Evolutionary conservation across 805 yeast species (phyloP).

Genomic region (Suhomyces canberraensis): DNA sequence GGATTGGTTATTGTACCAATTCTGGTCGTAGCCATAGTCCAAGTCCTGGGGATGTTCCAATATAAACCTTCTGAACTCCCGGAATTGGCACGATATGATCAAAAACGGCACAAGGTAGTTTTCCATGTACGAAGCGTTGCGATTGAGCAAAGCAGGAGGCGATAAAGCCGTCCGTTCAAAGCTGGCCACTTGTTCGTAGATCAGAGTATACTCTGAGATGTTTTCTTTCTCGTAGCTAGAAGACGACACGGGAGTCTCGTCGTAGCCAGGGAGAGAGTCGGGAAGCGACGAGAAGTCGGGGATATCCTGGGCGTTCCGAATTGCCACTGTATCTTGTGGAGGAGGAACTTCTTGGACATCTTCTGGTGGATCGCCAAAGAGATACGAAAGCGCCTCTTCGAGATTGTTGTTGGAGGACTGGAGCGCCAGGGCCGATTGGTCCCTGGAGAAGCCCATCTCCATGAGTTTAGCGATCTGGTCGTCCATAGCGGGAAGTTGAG

Average conservation of each 20-base stretch:
- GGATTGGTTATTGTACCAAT: constrained; percentile 17
- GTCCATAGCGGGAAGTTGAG: constrained; percentile 1
- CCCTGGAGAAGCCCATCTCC: constrained; percentile 40
- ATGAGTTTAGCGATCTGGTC: constrained; percentile 17
- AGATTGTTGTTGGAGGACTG: constrained; percentile 25
- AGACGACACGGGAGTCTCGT: not conserved
- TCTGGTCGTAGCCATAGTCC: constrained; percentile 14
- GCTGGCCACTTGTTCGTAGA: constrained; percentile 1
- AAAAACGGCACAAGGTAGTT: constrained; percentile 29
- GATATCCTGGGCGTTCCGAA: constrained; percentile 29
- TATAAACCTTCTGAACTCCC: constrained; percentile 16
- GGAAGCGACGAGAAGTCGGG: constrained; percentile 19
- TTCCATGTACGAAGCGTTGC: constrained; percentile 14
- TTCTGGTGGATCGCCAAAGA: constrained; percentile 31
- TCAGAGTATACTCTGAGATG: not conserved
- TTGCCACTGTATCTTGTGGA: constrained; percentile 19
- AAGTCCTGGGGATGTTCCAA: constrained; percentile 7
- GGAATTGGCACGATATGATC: constrained; percentile 23
- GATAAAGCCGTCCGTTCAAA: constrained; percentile 1
- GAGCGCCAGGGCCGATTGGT: constrained; percentile 38
- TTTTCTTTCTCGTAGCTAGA: not conserved
- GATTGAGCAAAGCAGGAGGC: constrained; percentile 18
- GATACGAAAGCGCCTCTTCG: constrained; percentile 30
- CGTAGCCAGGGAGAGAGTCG: constrained; percentile 1
- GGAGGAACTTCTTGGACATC: not conserved